Conservation (phyloP, 1,284 basidiomycete genomes). For the Microbotryomycetes sp. region DNA sequence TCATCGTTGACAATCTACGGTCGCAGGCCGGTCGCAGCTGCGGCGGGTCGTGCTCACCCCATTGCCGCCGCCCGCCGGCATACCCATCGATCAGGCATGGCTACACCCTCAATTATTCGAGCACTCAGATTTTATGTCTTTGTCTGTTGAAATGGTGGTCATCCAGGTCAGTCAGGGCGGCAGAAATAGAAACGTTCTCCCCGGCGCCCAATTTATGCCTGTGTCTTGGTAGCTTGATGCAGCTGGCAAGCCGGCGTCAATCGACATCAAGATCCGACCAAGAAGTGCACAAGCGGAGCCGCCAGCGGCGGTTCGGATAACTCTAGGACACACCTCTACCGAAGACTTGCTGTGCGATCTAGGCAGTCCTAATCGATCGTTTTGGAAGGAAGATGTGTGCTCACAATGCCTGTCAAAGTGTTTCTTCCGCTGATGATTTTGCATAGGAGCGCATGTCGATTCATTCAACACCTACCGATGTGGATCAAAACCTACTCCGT, state of each 20-base stretch:
- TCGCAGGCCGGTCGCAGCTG: neutral
- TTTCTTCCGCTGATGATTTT: neutral
- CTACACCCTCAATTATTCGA: constrained; percentile 18
- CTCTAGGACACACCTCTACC: constrained; percentile 25
- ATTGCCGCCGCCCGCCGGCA: neutral
- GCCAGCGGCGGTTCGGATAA: constrained; percentile 8
- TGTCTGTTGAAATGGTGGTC: constrained; percentile 14
- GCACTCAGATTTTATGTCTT: constrained; percentile 8
- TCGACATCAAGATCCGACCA: neutral
- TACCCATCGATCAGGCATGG: constrained; percentile 21
- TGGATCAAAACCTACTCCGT: neutral
- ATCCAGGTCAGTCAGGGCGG: constrained; percentile 20
- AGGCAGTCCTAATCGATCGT: constrained; percentile 31
- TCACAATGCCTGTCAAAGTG: no score
- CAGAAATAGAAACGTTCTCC: no score
- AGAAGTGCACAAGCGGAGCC: no score
- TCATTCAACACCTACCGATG: constrained; percentile 11
- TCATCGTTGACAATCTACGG: no score
- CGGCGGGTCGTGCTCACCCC: constrained; percentile 14
- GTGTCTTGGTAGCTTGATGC: neutral
- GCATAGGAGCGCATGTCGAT: constrained; percentile 33
- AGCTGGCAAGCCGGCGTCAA: neutral
- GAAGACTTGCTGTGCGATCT: constrained; percentile 36
- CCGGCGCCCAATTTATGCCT: neutral
- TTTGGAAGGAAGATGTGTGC: constrained; percentile 38